Conservation (phyloP, 2,329 filamentous ascomycete species). For the Lachnellula suecica region DNA sequence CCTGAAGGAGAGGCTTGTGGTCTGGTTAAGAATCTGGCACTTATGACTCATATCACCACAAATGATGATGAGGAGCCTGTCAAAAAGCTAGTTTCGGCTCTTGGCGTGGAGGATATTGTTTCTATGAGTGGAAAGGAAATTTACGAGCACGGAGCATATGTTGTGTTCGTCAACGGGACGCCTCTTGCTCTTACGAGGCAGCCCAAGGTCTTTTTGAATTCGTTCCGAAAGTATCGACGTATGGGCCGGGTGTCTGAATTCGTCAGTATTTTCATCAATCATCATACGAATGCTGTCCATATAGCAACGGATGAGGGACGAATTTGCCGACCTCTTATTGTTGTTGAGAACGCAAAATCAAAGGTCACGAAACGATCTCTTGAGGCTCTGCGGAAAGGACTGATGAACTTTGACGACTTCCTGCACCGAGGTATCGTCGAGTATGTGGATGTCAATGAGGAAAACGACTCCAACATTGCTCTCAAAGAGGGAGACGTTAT, state of each 20-base stretch:
- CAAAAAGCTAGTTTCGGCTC: constrained; percentile 78
- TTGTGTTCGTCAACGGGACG: constrained; percentile 94
- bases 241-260: constrained; percentile 94
- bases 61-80: constrained; percentile 93
- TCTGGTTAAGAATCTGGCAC: constrained; percentile 93
- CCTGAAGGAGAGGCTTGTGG: constrained; percentile 98
- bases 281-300: constrained; percentile 86
- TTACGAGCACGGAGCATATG: constrained; percentile 79
- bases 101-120: constrained; percentile 82
- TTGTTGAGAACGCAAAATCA: constrained; percentile 84
- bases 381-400: constrained; percentile 77
- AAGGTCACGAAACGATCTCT: constrained; percentile 79
- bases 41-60: constrained; percentile 99
- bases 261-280: constrained; percentile 94
- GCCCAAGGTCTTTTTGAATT: constrained; percentile 81
- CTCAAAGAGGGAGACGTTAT: constrained; percentile 85
- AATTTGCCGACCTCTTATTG: constrained; percentile 93
- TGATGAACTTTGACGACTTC: constrained; percentile 91
- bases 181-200: constrained; percentile 84
- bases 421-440: constrained; percentile 87
- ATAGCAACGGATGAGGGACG: constrained; percentile 96
- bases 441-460: constrained; percentile 97
- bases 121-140: constrained; percentile 83
- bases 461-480: constrained; percentile 93
- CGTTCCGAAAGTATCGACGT: constrained; percentile 82